These are phyloP conservation scores for Candida sonorensis DNA, from an alignment of 805 yeast genomes.

Conservation along the genomic window DNA sequence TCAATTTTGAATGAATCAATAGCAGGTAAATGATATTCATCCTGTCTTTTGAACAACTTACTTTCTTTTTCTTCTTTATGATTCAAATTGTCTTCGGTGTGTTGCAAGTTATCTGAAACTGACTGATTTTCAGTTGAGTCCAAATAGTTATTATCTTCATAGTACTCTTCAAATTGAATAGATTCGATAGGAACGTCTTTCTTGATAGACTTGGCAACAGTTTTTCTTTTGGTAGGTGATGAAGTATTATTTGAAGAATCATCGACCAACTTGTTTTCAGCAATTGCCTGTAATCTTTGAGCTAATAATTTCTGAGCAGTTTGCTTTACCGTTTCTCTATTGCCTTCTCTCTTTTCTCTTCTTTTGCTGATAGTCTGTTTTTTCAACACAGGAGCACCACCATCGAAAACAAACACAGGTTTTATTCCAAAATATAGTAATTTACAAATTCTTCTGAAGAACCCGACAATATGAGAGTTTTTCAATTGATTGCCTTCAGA, in stretches of 20 bases:
- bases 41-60: slow-evolving; percentile 44
- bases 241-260: background rate
- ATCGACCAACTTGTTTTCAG: slow-evolving; percentile 23
- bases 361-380: slow-evolving; percentile 70
- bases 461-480: slow-evolving; percentile 90
- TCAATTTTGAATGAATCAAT: slow-evolving; percentile 44
- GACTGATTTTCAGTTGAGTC: no score
- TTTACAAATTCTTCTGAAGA: slow-evolving; percentile 89
- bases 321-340: slow-evolving; percentile 57
- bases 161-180: slow-evolving; percentile 27
- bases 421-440: slow-evolving; percentile 76
- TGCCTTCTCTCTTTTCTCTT: slow-evolving; percentile 66
- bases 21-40: slow-evolving; percentile 82
- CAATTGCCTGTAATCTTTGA: slow-evolving; percentile 60
- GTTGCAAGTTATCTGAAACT: no score
- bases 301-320: slow-evolving; percentile 82
- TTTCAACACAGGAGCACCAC: slow-evolving; percentile 86
- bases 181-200: slow-evolving; percentile 16
- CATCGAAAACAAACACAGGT: slow-evolving; percentile 93
- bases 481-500: slow-evolving; percentile 68
- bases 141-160: slow-evolving; percentile 28
- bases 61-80: slow-evolving; percentile 15
- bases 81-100: no score
- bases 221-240: background rate
- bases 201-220: slow-evolving; percentile 6